Evolutionary conservation across 768 basidiomycete genomes (phyloP).

Genomic region (Calvatia gigantea): DNA sequence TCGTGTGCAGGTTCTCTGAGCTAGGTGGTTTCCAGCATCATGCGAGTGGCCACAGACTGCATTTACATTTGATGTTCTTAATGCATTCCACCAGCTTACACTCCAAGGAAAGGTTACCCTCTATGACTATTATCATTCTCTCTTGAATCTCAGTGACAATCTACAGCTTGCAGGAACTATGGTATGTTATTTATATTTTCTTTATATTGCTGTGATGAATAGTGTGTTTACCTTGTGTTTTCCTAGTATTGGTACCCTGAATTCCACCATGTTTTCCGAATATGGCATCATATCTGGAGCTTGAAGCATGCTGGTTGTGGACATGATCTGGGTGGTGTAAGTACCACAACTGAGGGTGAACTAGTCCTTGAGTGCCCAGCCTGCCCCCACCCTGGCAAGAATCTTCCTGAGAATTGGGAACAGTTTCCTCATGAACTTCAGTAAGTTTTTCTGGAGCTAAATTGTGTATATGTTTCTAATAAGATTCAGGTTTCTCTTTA

Average conservation of each 20-base stretch:
- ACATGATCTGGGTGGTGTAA: slow-evolving; percentile 19
- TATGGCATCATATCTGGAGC: slow-evolving; percentile 23
- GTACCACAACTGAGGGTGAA: slow-evolving; percentile 21
- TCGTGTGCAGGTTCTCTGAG: background rate
- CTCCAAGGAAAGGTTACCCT: background rate
- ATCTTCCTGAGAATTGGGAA: slow-evolving; percentile 21
- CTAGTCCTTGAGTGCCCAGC: slow-evolving; percentile 28
- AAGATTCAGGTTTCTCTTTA: no score
- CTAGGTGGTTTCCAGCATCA: slow-evolving; percentile 1
- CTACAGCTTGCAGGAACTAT: background rate
- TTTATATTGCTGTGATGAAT: no score
- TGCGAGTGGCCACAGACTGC: background rate
- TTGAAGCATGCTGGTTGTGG: slow-evolving; percentile 23
- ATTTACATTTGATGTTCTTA: slow-evolving; percentile 5
- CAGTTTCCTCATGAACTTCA: background rate
- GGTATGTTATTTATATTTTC: background rate
- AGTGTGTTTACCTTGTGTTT: no score
- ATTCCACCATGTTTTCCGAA: slow-evolving; percentile 9
- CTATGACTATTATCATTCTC: slow-evolving; percentile 1
- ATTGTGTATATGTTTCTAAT: no score
- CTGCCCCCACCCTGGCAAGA: slow-evolving; percentile 29
- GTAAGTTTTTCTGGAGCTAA: no score
- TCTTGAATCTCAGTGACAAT: background rate
- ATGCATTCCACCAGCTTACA: slow-evolving; percentile 5
- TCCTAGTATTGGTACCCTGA: slow-evolving; percentile 11